Evolutionary conservation across 2,329 filamentous ascomycete genomes (phyloP), one percentile per base, ranked within the genome.

Genomic region (Fusarium sp.): DNA sequence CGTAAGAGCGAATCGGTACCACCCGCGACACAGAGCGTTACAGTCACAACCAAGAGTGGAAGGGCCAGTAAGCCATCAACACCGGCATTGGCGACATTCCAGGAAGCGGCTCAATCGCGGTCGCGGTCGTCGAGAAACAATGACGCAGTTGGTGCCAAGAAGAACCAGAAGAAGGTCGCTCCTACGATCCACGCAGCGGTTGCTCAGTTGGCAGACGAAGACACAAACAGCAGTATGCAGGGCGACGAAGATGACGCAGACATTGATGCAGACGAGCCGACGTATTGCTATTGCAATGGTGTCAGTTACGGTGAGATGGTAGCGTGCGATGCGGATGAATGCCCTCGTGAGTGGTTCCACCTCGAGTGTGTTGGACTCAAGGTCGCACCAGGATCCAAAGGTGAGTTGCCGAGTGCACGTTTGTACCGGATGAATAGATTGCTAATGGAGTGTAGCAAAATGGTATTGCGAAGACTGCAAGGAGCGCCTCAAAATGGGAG

Each of bases 271-370:
- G 90, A 93, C 73, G 93, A 95, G 80, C 92, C 91, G 40, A 87
- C 90, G 15, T 95, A 95, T 81, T 95, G 94, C 82, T 94, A 94
- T 83, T 95, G 94, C 81, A 93, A 95, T 76, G 89, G 91, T 57
- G 91, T 95, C 64, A 95, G 93, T 78, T 95, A 95, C 79, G 93
- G 94, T 22, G 93, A 94, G 83, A 95, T 95, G 94, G 93, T 95
- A 50, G 94, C 92, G 3, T 95, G 93, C 79, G 94, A 95, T 80
- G 91, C 90, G 9, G 89, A 92, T 68, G 89, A 90, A 58, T 95
- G 94, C 82, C 88, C 90, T 74, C 88, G 90, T 71, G 93, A 95
- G 82, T 95, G 94, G 94, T 96, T 95, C 85, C 94, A 95, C 86
- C 84, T 97, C 59, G 92, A 92, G 59, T 97, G 94, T 81, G 94